Evolutionary conservation across 2,329 filamentous ascomycete genomes (phyloP), one percentile per base, ranked within the genome.

Genomic region (Fusarium poae): DNA sequence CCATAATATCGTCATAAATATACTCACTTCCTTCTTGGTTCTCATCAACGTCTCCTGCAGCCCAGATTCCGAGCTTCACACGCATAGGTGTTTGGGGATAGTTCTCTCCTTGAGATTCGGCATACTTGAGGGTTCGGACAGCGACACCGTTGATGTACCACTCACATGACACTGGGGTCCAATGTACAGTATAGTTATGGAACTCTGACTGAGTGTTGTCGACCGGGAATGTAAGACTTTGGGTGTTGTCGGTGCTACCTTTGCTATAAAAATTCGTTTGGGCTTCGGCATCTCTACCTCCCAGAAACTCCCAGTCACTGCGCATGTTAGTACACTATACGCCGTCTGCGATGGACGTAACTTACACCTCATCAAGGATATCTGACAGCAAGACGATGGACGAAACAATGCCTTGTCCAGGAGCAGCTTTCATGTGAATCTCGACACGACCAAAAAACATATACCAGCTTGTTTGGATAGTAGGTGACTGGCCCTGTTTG

Each of bases 381-480:
- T 94, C 91, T 0, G 91, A 94, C 77, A 93, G 88, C 62, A 95
- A 78, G 10, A 95, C 90, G 6, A 91, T 84, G 58, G 89, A 92
- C 78, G 91, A 93, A 60, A 95, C 90, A 65, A 95, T 92, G 23
- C 92, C 92, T 2, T 84, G 85, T 7, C 92, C 92, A 1, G 90
- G 85, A 8, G 92, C 90, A 12, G 91, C 86, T 77, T 92, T 91
- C 79, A 94, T 82, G 20, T 85, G 85, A 50, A 91, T 87, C 48
- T 92, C 89, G 61, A 93, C 87, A 67, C 87, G 88, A 42, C 92
- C 92, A 72, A 93, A 95, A 89, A 95, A 94, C 77, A 95, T 92
- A 80, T 94, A 94, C 86, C 91, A 93, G 68, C 90, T 84, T 20
- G 84, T 84, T 75, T 85, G 85, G 76, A 93, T 92, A 4, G 87